Evolutionary conservation across 2,329 filamentous ascomycete genomes (phyloP).

Genomic region (Intubia oerlemansii): DNA sequence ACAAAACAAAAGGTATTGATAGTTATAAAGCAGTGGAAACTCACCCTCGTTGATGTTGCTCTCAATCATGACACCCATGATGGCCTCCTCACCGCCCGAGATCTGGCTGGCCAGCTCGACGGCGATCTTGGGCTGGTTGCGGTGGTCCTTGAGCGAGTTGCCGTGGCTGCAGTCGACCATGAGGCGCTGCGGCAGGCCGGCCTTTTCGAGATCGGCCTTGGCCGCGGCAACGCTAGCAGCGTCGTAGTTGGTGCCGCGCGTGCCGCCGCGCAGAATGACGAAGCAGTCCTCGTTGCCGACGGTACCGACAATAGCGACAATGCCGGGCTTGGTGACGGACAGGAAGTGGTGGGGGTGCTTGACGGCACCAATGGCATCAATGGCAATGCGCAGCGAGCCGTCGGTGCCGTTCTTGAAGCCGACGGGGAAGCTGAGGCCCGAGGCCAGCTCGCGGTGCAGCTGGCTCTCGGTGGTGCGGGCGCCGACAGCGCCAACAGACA

Average conservation of each 20-base stretch:
- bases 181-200: slow-evolving; percentile 52
- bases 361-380: slow-evolving; percentile 88
- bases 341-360: slow-evolving; percentile 90
- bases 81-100: slow-evolving; percentile 56
- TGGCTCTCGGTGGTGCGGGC: slow-evolving; percentile 95
- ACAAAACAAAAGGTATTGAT: slow-evolving; percentile 10
- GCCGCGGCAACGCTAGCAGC: slow-evolving; percentile 64
- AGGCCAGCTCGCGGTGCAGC: slow-evolving; percentile 83
- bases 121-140: slow-evolving; percentile 90
- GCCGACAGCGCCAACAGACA: slow-evolving; percentile 82
- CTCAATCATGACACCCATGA: slow-evolving; percentile 99
- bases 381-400: slow-evolving; percentile 68
- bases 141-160: slow-evolving; percentile 89
- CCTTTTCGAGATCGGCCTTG: slow-evolving; percentile 56
- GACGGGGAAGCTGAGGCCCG: slow-evolving; percentile 86
- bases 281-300: slow-evolving; percentile 94
- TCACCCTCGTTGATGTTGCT: slow-evolving; percentile 85
- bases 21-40: slow-evolving; percentile 11
- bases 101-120: slow-evolving; percentile 67
- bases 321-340: slow-evolving; percentile 88
- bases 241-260: slow-evolving; percentile 86
- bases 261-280: slow-evolving; percentile 83
- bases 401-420: slow-evolving; percentile 99
- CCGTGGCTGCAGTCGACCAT: slow-evolving; percentile 99
- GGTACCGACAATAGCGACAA: slow-evolving; percentile 87